Percentiles rank a stretch among this genome's conserved stretches.
Conservation (phyloP, 2,329 filamentous ascomycete genomes). For the Tolypocladium ovalisporum region DNA sequence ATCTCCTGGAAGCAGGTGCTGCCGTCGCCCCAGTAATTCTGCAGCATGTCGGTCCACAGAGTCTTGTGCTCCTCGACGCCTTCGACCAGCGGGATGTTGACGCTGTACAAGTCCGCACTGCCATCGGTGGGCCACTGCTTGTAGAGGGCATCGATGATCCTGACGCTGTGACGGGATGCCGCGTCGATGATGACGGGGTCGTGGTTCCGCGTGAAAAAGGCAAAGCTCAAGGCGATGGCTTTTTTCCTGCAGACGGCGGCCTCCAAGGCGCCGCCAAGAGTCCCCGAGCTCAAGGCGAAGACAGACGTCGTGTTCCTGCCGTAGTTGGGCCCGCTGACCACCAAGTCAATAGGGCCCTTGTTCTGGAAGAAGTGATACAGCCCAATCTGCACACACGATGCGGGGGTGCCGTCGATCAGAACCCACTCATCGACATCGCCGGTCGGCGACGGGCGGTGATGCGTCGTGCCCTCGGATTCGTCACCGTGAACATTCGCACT, state of each 20-base stretch:
- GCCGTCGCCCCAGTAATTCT: conserved; percentile 81
- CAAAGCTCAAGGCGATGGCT: conserved; percentile 78
- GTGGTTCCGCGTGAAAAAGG: conserved; percentile 79
- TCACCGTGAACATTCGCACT: conserved; percentile 28
- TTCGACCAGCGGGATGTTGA: conserved; percentile 81
- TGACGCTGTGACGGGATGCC: conserved; percentile 63
- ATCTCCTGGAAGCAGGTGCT: conserved; percentile 73
- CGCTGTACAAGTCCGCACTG: conserved; percentile 72
- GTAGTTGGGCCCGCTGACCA: conserved; percentile 74
- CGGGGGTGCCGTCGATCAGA: conserved; percentile 70
- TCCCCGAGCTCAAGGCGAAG: conserved; percentile 68
- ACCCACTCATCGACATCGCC: conserved; percentile 65
- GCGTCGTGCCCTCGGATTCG: conserved; percentile 51
- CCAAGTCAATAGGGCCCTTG: conserved; percentile 61
- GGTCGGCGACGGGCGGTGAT: conserved; percentile 43
- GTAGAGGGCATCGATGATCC: conserved; percentile 68
- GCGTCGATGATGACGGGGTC: conserved; percentile 70
- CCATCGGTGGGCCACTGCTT: conserved; percentile 59
- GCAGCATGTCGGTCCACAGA: conserved; percentile 75
- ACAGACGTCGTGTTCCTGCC: conserved; percentile 73
- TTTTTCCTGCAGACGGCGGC: conserved; percentile 59
- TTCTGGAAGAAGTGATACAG: conserved; percentile 70
- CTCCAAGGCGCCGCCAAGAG: conserved; percentile 67
- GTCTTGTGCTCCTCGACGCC: conserved; percentile 62
- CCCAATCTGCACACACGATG: conserved; percentile 72